Percentiles rank a stretch among this genome's conserved stretches.
Conservation (phyloP, 257 asterid species). For the Solanum habrochaites region DNA sequence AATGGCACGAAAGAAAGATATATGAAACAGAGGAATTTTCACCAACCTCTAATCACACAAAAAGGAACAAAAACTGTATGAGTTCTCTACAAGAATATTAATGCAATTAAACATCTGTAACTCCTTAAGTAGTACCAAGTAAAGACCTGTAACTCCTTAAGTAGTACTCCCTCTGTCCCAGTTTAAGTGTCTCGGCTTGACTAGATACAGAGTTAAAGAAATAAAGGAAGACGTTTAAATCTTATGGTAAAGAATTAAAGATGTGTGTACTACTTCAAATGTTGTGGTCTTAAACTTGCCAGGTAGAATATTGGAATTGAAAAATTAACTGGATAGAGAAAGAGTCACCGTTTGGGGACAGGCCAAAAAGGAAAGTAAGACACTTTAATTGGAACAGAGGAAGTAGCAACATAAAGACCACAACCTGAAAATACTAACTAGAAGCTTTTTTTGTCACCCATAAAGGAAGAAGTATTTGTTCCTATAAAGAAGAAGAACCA, state of each 20-base stretch:
- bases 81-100: neutral
- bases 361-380: neutral
- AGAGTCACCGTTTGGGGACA: neutral
- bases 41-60: neutral
- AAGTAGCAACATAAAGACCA: neutral
- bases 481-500: neutral
- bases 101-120: neutral
- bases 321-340: neutral
- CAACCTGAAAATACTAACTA: neutral
- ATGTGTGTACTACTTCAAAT: neutral
- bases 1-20: neutral
- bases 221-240: neutral
- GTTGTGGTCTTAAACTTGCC: neutral
- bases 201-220: neutral
- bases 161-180: neutral
- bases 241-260: neutral
- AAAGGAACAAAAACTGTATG: neutral
- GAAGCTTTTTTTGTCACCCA: neutral
- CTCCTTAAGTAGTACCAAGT: neutral
- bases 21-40: neutral
- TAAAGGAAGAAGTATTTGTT: neutral
- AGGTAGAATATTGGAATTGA: neutral
- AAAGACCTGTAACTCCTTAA: neutral
- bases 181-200: neutral
- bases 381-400: neutral